Percentiles rank a stretch among this genome's conserved stretches.
phyloP scores from a whole-genome alignment of 768 basidiomycete genomes.

The Russula sp. region DNA sequence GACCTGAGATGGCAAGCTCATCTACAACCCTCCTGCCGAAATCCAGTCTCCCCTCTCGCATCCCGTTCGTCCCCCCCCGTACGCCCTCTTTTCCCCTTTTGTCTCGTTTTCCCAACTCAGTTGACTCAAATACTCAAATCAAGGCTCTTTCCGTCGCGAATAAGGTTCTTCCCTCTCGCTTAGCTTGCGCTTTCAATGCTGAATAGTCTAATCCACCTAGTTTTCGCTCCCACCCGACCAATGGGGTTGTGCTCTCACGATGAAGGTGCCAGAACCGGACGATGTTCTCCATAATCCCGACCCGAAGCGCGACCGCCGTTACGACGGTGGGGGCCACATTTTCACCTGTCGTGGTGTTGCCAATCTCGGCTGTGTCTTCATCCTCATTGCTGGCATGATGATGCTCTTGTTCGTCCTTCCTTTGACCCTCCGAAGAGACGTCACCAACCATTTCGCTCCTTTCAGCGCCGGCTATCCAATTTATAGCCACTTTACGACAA shows the following conservation, averaged over 20 bases:
- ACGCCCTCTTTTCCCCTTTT: not conserved
- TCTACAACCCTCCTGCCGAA: slow-evolving; percentile 17
- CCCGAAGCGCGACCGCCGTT: slow-evolving; percentile 45
- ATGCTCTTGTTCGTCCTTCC: slow-evolving; percentile 48
- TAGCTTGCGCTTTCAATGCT: not conserved
- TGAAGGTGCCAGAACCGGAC: slow-evolving; percentile 46
- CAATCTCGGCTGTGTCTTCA: slow-evolving; percentile 60
- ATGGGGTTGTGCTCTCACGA: slow-evolving; percentile 45
- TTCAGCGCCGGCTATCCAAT: slow-evolving; percentile 41
- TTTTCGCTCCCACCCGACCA: slow-evolving; percentile 37
- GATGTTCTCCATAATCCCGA: slow-evolving; percentile 63
- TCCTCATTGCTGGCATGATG: slow-evolving; percentile 46
- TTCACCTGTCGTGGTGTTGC: slow-evolving; percentile 56
- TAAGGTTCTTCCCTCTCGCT: slow-evolving; percentile 1
- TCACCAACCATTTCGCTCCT: not conserved
- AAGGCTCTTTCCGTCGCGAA: slow-evolving; percentile 18
- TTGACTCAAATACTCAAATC: not conserved
- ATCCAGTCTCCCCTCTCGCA: not conserved
- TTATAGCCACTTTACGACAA: slow-evolving; percentile 40
- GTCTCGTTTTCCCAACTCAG: not conserved
- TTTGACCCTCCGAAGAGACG: not conserved
- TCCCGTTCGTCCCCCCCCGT: slow-evolving; percentile 1
- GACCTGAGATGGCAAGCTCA: slow-evolving; percentile 17
- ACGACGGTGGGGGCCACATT: slow-evolving; percentile 52
- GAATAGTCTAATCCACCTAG: slow-evolving; percentile 25